phyloP scores from a whole-genome alignment of 2,329 filamentous ascomycete genomes.

The Tolypocladium tropicale region DNA sequence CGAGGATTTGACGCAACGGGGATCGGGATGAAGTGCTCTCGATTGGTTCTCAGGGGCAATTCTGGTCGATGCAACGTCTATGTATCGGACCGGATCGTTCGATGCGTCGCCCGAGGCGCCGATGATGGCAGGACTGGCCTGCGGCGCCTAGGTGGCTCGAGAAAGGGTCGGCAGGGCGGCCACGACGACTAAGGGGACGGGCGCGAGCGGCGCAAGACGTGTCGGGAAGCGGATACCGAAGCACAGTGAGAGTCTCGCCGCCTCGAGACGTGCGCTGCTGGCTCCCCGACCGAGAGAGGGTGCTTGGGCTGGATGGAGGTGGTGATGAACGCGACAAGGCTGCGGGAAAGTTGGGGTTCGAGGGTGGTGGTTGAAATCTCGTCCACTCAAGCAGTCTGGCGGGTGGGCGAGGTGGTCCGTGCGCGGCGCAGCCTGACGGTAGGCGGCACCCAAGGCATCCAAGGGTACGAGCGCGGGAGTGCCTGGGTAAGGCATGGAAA shows the following conservation, averaged over 20 bases:
- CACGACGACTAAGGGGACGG: background rate
- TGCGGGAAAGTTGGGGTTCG: slow-evolving; percentile 1
- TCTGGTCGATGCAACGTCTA: background rate
- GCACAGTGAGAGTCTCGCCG: slow-evolving; percentile 5
- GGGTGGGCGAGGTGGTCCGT: slow-evolving; percentile 5
- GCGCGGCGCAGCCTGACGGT: background rate
- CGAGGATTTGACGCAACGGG: slow-evolving; percentile 1
- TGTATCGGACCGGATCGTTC: background rate
- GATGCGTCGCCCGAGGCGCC: background rate
- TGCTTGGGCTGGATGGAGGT: slow-evolving; percentile 1
- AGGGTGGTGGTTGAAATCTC: slow-evolving; percentile 7
- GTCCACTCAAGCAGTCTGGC: slow-evolving; percentile 1
- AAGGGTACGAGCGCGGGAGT: too few species aligned
- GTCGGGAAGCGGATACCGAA: slow-evolving; percentile 3
- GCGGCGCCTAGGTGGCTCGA: background rate
- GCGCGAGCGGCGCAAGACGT: slow-evolving; percentile 3
- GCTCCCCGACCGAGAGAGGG: slow-evolving; percentile 7
- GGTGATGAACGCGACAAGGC: slow-evolving; percentile 2
- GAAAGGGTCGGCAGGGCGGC: background rate
- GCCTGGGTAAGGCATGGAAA: too few species aligned
- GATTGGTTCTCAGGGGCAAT: too few species aligned
- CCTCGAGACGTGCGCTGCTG: slow-evolving; percentile 8
- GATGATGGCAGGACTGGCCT: background rate
- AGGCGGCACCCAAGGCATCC: too few species aligned
- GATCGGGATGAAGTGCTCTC: background rate